phyloP scores from a whole-genome alignment of 805 yeast species.

The Metahyphopichia silvanorum region DNA sequence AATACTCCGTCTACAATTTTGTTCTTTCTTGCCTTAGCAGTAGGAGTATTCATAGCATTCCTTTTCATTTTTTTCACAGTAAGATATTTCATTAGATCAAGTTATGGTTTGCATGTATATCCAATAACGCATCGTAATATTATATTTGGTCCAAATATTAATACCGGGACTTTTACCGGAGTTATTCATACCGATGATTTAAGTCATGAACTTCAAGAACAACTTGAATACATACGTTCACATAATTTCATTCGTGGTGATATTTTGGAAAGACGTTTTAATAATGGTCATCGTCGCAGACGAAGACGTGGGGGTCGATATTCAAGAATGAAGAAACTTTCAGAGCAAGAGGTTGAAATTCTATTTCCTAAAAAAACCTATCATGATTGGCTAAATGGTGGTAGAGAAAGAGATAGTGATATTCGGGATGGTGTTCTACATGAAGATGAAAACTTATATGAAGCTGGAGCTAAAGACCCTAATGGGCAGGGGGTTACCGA shows the following conservation, averaged over 20 bases:
- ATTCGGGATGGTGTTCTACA: conserved; percentile 44
- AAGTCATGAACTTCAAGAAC: conserved; percentile 27
- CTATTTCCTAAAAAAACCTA: conserved; percentile 59
- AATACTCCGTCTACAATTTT: conserved; percentile 60
- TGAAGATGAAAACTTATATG: conserved; percentile 20
- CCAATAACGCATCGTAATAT: conserved; percentile 27
- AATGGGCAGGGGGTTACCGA: background rate
- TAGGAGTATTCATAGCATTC: conserved; percentile 56
- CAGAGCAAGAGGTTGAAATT: conserved; percentile 56
- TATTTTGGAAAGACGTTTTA: conserved; percentile 22
- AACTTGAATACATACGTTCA: conserved; percentile 31
- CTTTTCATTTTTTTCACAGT: conserved; percentile 58
- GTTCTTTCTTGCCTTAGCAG: conserved; percentile 60
- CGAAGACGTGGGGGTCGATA: conserved; percentile 39
- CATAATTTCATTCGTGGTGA: conserved; percentile 31
- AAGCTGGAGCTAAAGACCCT: background rate
- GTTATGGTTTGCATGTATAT: conserved; percentile 50
- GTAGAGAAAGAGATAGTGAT: conserved; percentile 48
- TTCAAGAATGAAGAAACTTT: conserved; percentile 47
- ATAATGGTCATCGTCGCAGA: conserved; percentile 28
- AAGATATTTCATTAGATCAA: conserved; percentile 56
- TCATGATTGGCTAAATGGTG: conserved; percentile 59
- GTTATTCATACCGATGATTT: background rate
- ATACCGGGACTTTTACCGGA: conserved; percentile 4
- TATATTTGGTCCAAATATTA: conserved; percentile 7